Conservation (phyloP, 129 eudicot species). For the Dittrichia graveolens region DNA sequence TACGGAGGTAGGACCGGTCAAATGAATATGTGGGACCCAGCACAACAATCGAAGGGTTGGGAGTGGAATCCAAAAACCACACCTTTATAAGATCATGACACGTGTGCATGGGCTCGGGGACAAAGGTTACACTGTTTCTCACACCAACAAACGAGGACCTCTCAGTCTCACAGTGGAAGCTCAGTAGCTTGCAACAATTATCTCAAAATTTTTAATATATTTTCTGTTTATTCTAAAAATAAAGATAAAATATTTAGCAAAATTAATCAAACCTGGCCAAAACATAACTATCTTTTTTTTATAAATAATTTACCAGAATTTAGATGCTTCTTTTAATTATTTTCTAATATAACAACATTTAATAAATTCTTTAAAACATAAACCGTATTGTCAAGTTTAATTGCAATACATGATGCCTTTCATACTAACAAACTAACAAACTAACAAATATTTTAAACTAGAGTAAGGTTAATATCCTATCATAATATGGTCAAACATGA, state of each 20-base stretch:
- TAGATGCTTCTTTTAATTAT: too few relatives aligned
- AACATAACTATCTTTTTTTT: background rate
- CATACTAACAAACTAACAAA: too few relatives aligned
- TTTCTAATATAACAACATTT: too few relatives aligned
- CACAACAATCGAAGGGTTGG: slow-evolving; percentile 28
- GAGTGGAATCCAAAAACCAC: background rate
- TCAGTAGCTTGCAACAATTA: background rate
- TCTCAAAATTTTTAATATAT: background rate
- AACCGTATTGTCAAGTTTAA: too few relatives aligned
- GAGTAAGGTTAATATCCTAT: too few relatives aligned
- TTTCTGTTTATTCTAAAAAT: background rate
- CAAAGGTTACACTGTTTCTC: slow-evolving; percentile 6
- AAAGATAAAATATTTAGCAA: background rate
- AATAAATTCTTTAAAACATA: too few relatives aligned
- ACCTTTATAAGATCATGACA: background rate
- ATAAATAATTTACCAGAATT: too few relatives aligned
- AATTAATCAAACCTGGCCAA: background rate
- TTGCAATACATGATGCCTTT: too few relatives aligned
- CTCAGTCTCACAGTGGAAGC: background rate
- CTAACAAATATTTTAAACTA: too few relatives aligned
- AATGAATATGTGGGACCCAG: background rate
- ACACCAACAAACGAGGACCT: slow-evolving; percentile 12
- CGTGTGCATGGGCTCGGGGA: slow-evolving; percentile 17
- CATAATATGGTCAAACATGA: too few relatives aligned
- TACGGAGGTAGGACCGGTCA: slow-evolving; percentile 25